Base-by-base conservation (phyloP, 164 flowering plant species). In the Chimonanthus salicifolius region DNA sequence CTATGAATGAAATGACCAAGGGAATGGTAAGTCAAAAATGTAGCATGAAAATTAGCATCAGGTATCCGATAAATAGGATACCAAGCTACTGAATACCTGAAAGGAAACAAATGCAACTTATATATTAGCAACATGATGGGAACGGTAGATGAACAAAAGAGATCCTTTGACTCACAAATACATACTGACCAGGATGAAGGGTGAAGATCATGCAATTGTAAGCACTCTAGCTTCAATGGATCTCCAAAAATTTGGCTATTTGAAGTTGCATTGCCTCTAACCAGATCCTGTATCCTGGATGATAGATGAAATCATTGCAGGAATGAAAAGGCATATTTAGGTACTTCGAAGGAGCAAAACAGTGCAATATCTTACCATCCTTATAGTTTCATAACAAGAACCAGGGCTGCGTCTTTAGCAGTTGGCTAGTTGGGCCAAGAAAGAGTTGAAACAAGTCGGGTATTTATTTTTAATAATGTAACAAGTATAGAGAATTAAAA, bases 21-120 rank as follows among this genome's bases (percentile, higher is more conserved):
- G 66, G 97, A 90, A 82, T 92, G 97, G 74, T 85, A 92, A 50
- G 97, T 92, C 83, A 92, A 79, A 81, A 92, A 92, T 64, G 94
- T 84, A 11, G 94, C 87, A 71, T 86, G 91, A 3, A 90, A 78
- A 54, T 78, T 83, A 6, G 87, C 92, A 67, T 85, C 90, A 4
- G 97, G 94, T 63, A 92, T 92, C 74, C 88, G 82, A 67, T 92
- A 92, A 62, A 92, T 88, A 21, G 97, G 97, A 82, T 92, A 92
- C 97, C 97, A 92, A 5, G 97, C 97, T 71, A 92, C 92, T 18
- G 94, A 81, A 71, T 83, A 92, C 97, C 97, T 92, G 86, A 73
- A 84, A 80, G 65, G 44, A 10, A 67, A 48, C 33, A 33, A 33
- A 33, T 33, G 33, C 68, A 79, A 71, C 68, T 4, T 15, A 11